Evolutionary conservation across 2,329 filamentous ascomycete species (phyloP).

Genomic region (Clarireedia monteithiana): DNA sequence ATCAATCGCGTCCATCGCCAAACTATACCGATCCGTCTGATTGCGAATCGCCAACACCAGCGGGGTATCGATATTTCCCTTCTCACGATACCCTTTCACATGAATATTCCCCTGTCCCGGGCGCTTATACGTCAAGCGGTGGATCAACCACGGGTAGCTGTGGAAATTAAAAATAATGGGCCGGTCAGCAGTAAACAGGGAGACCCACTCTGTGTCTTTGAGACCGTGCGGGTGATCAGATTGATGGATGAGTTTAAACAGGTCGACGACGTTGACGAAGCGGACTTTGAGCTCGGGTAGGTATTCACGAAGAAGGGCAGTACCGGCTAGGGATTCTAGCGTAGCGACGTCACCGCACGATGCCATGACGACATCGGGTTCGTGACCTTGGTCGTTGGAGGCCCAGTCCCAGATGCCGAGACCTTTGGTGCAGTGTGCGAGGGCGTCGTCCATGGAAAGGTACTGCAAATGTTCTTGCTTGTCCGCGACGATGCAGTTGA

Average conservation of each 20-base stretch:
- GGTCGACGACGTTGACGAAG: slow-evolving; percentile 72
- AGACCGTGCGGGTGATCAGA: slow-evolving; percentile 68
- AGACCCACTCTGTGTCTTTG: slow-evolving; percentile 54
- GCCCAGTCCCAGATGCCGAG: slow-evolving; percentile 73
- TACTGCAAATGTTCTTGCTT: slow-evolving; percentile 75
- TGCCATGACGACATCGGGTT: slow-evolving; percentile 71
- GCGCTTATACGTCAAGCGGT: slow-evolving; percentile 68
- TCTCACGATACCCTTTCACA: slow-evolving; percentile 74
- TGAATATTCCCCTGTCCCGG: slow-evolving; percentile 60
- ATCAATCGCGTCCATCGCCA: slow-evolving; percentile 72
- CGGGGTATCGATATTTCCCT: slow-evolving; percentile 78
- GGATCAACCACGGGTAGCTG: slow-evolving; percentile 73
- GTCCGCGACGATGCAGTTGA: slow-evolving; percentile 73
- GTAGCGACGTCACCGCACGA: slow-evolving; percentile 69
- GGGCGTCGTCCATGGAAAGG: slow-evolving; percentile 63
- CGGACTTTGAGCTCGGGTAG: slow-evolving; percentile 68
- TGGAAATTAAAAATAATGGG: slow-evolving; percentile 82
- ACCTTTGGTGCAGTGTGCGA: slow-evolving; percentile 72
- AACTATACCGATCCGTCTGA: slow-evolving; percentile 66
- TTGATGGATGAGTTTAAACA: slow-evolving; percentile 70
- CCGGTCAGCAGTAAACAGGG: slow-evolving; percentile 64
- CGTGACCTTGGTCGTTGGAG: slow-evolving; percentile 57
- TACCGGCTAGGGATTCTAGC: slow-evolving; percentile 66
- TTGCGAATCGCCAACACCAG: slow-evolving; percentile 73
- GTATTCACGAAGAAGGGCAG: slow-evolving; percentile 62